Evolutionary conservation across 2,329 filamentous ascomycete genomes (phyloP), one percentile per base, ranked within the genome.

Genomic region (Fusarium zealandicum): DNA sequence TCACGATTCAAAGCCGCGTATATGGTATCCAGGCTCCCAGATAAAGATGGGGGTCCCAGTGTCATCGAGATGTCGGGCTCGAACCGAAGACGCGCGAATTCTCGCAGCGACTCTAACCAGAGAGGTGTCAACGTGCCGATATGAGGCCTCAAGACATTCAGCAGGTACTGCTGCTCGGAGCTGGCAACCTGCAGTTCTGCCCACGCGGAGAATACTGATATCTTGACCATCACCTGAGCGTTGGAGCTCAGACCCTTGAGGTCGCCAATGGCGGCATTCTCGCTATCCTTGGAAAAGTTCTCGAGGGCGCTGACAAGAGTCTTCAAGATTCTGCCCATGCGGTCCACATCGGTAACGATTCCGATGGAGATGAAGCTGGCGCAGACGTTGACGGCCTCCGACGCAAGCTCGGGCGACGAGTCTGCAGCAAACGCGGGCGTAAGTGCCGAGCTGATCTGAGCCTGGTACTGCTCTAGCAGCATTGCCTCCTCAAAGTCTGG

Each of bases 301-400:
- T 98, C 93, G 1, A 99, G 81, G 0, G 93, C 93, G 36, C 89
- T 88, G 6, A 97, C 90, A 2, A 99, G 82, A 1, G 96, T 89
- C 76, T 97, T 98, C 51, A 99, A 82, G 46, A 99, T 99, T 51
- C 95, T 89, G 17, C 95, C 95, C 95, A 99, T 99, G n/a, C 95
- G 87, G 64, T 99, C 96, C 8, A 98, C 87, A 73, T 98, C 95
- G 1, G 92, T 97, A 8, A 99, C 95, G 49, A 99, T 98, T 12
- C 95, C 95, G 0, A 93, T 97, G 0, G 93, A 90, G 68, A 99
- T 96, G 74, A 99, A 99, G 1, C 90, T 92, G n/a, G 93, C 95
- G 69, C 95, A 99, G 6, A 99, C 95, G 67, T 96, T 96, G 60
- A 99, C 91, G 13, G 96, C 95, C 70, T 97, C 93, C 0, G 95